Evolutionary conservation across 257 asterid species (phyloP), one percentile per base, ranked within the genome.

Genomic region (Jaltomata sinuosa): DNA sequence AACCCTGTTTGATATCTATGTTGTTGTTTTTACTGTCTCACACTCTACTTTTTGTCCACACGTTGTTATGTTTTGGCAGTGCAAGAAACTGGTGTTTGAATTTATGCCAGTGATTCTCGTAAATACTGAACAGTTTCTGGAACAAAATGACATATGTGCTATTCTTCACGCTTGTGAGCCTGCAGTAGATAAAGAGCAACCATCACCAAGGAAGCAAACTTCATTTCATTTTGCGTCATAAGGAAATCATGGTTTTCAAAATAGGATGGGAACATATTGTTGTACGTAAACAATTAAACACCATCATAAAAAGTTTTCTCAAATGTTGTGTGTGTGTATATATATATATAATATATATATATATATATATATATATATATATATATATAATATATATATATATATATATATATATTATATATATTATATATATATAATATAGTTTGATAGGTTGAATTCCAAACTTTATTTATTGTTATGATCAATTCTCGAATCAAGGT

Each of bases 41-140:
- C 64, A 36, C 65, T 72, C 9, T 45, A 5, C 85, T 52, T 47
- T 71, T 6, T n/a, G 59, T 69, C 19, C 1, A 0, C 6, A 21
- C 19, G 18, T 6, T 8, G 22, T 25, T 45, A 31, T 25, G 34
- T 45, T 88, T 79, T 79, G 86, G 88, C 95, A 96, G 98, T 97
- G 99, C 69, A 95, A 97, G 94, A 92, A 86, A 86, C 79, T 97
- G 67, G 98, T 95, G 6, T 91, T 95, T 61, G 98, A 95, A 90
- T 97, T 94, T 71, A 94, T 91, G 1, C 98, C 99, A 21, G 49
- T 91, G 82, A 87, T 97, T 86, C 94, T 97, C 11, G 82, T 91
- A 49, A 93, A 95, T 36, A 96, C 97, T 0, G 97, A 97, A 91
- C 89, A 95, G 64, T 93, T 92, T 92, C 88, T 95, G 87, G 97